phyloP scores from a whole-genome alignment of 2,329 filamentous ascomycete species.

The Aspergillus fumigatus region DNA sequence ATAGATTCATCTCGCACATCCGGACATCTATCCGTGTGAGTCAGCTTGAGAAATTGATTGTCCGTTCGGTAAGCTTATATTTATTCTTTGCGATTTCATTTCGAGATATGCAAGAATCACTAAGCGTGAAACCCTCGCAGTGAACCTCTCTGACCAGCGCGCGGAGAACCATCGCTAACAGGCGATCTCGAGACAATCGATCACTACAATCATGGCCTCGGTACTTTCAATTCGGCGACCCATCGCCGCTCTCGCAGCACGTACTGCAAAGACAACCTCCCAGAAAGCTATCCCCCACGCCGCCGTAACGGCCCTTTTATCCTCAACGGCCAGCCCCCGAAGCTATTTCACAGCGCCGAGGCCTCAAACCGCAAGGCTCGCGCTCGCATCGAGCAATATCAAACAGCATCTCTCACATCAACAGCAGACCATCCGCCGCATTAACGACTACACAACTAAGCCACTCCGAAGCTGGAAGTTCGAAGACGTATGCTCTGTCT shows the following conservation, averaged over 20 bases:
- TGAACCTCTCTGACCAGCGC: not conserved
- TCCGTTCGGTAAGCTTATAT: not conserved
- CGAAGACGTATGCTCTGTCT: conserved; percentile 28
- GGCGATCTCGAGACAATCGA: not conserved
- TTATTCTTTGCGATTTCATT: not conserved
- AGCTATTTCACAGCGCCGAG: not conserved
- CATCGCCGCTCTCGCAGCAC: conserved; percentile 3
- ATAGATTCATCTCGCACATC: not conserved
- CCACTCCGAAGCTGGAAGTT: conserved; percentile 28
- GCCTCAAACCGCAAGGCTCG: not conserved
- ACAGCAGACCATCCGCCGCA: conserved; percentile 12
- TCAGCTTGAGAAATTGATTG: not conserved
- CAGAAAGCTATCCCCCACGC: not conserved
- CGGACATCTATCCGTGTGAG: not conserved
- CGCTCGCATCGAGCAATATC: not conserved
- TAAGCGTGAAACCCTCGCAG: not conserved
- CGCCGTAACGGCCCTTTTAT: not conserved
- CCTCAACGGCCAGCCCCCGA: not conserved
- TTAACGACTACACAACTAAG: conserved; percentile 11
- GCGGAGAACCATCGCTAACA: not conserved
- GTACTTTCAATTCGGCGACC: conserved; percentile 5
- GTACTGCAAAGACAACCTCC: conserved; percentile 2
- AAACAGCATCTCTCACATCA: not conserved
- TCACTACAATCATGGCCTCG: conserved; percentile 5
- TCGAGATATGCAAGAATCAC: not conserved